A percentile compares a stretch with the other conserved stretches of the same genome.
Evolutionary conservation across 2,329 filamentous ascomycete species (phyloP).

Genomic region (Microthyrium microscopicum): DNA sequence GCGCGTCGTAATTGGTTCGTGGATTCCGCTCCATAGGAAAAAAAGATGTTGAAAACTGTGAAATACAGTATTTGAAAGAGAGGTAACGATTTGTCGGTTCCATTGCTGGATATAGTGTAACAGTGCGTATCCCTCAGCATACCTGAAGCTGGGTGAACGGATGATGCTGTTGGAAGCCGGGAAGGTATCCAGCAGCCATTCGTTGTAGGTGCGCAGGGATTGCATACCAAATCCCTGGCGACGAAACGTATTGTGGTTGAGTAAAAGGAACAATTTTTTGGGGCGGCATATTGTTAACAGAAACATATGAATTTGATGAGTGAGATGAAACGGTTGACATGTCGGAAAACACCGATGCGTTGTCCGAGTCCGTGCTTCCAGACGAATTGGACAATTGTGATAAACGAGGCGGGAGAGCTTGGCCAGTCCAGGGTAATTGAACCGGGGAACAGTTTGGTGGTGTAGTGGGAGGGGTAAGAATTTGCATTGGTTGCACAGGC

Average conservation of each 20-base stretch:
- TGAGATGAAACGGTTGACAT: slow-evolving; percentile 5
- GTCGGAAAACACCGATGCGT: slow-evolving; percentile 23
- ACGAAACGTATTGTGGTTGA: slow-evolving; percentile 7
- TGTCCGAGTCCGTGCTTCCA: slow-evolving; percentile 22
- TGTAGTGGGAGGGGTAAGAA: slow-evolving; percentile 14
- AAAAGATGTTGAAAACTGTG: too few relatives aligned
- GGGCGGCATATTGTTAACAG: background rate
- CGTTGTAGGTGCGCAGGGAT: slow-evolving; percentile 6
- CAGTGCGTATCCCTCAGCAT: too few relatives aligned
- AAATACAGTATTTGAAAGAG: too few relatives aligned
- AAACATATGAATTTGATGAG: slow-evolving; percentile 8
- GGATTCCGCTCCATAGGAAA: too few relatives aligned
- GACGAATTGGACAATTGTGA: slow-evolving; percentile 13
- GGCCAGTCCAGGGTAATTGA: too few relatives aligned
- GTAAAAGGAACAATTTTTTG: background rate
- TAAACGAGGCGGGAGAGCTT: slow-evolving; percentile 14
- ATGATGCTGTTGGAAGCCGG: slow-evolving; percentile 6
- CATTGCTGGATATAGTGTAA: slow-evolving; percentile 4
- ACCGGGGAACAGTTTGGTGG: slow-evolving; percentile 13
- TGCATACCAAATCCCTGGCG: slow-evolving; percentile 4
- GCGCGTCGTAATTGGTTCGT: too few relatives aligned
- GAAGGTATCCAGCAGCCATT: slow-evolving; percentile 4
- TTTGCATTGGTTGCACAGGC: too few relatives aligned
- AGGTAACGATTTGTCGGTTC: too few relatives aligned
- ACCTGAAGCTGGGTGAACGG: slow-evolving; percentile 6